A percentile compares a stretch with the other conserved stretches of the same genome.
Evolutionary conservation across 176 grass and related monocot species (phyloP).

Genomic region (Musa schizocarpa): DNA sequence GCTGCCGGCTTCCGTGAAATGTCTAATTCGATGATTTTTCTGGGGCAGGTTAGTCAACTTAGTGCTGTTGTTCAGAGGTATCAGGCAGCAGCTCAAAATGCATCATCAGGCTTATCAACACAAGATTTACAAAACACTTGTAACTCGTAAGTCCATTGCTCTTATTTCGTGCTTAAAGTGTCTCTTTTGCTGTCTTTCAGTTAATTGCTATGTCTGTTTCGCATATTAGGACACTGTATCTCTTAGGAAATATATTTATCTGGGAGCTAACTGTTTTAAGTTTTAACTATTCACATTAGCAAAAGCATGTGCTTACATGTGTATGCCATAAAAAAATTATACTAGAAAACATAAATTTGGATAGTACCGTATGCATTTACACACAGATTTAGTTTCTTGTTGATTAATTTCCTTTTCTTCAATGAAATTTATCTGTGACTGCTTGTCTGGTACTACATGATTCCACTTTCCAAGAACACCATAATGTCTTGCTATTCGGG

Average conservation of each 20-base stretch:
- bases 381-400: too few species aligned
- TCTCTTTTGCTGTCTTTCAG: slow-evolving; percentile 15
- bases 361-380: too few species aligned
- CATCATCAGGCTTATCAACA: slow-evolving; percentile 37
- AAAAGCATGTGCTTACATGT: background rate
- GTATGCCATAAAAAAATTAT: background rate
- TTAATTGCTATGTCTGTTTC: background rate
- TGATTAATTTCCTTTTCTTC: too few species aligned
- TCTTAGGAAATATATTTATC: too few species aligned
- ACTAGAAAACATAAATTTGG: too few species aligned
- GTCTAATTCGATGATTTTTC: slow-evolving; percentile 9
- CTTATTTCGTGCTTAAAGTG: slow-evolving; percentile 14
- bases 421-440: too few species aligned
- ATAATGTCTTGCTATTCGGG: too few species aligned
- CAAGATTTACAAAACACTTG: slow-evolving; percentile 92
- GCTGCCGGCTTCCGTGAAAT: slow-evolving; percentile 4
- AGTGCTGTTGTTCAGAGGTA: slow-evolving; percentile 78
- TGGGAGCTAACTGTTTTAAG: background rate
- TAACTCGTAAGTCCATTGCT: slow-evolving; percentile 63
- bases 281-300: background rate
- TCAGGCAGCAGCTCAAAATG: slow-evolving; percentile 63
- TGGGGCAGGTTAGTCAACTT: slow-evolving; percentile 74
- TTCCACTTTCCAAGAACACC: too few species aligned
- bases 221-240: too few species aligned
- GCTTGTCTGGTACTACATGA: too few species aligned